Evolutionary conservation across 768 basidiomycete species (phyloP).

Genomic region (Tephrocybe sp.): DNA sequence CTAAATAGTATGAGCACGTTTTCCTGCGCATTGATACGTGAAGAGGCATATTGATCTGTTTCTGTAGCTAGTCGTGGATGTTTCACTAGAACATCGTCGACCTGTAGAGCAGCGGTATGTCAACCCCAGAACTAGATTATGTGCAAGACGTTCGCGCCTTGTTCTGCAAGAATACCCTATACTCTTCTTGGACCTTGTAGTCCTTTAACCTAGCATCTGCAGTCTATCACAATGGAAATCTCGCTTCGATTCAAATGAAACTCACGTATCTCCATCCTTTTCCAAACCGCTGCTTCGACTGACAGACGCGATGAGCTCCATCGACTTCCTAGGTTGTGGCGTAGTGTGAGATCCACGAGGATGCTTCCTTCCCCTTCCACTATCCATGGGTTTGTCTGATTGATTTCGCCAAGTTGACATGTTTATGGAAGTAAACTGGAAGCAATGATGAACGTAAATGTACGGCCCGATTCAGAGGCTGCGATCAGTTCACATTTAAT

Average conservation of each 20-base stretch:
- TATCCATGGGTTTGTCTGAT: constrained; percentile 1
- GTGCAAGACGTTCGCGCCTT: constrained; percentile 47
- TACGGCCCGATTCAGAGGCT: no score
- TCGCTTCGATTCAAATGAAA: constrained; percentile 1
- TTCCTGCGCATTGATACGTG: constrained; percentile 53
- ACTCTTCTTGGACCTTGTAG: constrained; percentile 59
- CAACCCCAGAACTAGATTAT: background rate
- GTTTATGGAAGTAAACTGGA: background rate
- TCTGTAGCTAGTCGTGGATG: constrained; percentile 30
- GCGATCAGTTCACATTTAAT: background rate
- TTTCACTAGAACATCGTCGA: constrained; percentile 44
- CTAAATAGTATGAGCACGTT: constrained; percentile 75
- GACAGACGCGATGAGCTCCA: constrained; percentile 69
- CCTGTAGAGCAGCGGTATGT: constrained; percentile 27
- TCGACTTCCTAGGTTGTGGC: constrained; percentile 28
- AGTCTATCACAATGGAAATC: constrained; percentile 26
- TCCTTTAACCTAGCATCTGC: constrained; percentile 56
- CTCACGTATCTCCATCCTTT: constrained; percentile 75
- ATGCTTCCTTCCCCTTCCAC: constrained; percentile 9
- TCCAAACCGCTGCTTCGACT: constrained; percentile 77
- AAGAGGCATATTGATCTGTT: constrained; percentile 30
- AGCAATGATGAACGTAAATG: no score
- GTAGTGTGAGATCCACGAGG: background rate
- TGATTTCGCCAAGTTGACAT: constrained; percentile 17
- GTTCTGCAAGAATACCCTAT: constrained; percentile 56